Percentiles rank a stretch among this genome's conserved stretches.
Evolutionary conservation across 805 yeast species (phyloP).

Genomic region (Wickerhamomyces kurtzmanii): DNA sequence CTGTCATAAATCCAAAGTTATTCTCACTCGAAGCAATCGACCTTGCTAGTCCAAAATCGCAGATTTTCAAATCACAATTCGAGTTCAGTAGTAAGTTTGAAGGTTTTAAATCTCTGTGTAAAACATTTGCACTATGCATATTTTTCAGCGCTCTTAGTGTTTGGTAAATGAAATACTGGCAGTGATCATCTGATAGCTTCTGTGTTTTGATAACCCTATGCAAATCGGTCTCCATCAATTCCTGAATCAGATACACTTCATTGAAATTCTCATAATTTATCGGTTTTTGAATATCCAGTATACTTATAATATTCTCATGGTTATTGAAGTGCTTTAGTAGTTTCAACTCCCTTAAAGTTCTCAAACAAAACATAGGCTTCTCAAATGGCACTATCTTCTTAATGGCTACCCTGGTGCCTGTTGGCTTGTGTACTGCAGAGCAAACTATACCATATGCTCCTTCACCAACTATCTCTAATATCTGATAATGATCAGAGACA

Average conservation of each 20-base stretch:
- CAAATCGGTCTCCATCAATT: conserved; percentile 68
- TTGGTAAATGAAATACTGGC: conserved; percentile 64
- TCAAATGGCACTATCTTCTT: conserved; percentile 69
- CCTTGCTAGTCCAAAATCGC: conserved; percentile 73
- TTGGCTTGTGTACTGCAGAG: conserved; percentile 52
- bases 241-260: conserved; percentile 71
- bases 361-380: conserved; percentile 51
- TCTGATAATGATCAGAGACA: conserved; percentile 51
- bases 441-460: conserved; percentile 82
- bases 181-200: conserved; percentile 52
- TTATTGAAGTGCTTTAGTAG: conserved; percentile 50
- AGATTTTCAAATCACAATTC: conserved; percentile 65
- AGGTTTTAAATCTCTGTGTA: conserved; percentile 73
- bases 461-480: conserved; percentile 57
- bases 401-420: conserved; percentile 60
- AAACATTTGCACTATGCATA: conserved; percentile 63
- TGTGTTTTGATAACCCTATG: conserved; percentile 52
- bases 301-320: conserved; percentile 65
- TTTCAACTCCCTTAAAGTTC: conserved; percentile 65
- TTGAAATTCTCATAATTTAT: conserved; percentile 44
- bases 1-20: conserved; percentile 52
- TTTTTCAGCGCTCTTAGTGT: conserved; percentile 60
- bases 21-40: conserved; percentile 38
- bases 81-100: conserved; percentile 58
- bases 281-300: conserved; percentile 62